Evolutionary conservation across 768 basidiomycete genomes (phyloP).

Genomic region (Nidularia pulvinata): DNA sequence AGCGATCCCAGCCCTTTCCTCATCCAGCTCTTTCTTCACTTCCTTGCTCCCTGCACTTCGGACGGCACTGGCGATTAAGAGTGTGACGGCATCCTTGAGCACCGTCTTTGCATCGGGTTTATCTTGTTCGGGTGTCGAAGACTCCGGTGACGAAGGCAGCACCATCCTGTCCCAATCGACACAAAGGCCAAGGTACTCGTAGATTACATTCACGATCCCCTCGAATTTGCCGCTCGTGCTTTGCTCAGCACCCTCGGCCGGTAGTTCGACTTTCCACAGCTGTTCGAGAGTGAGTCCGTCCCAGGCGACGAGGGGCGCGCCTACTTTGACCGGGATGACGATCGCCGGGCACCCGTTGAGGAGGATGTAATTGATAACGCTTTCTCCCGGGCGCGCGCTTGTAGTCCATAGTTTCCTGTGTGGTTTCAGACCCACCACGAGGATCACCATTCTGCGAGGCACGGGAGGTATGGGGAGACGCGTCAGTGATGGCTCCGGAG

Average conservation of each 20-base stretch:
- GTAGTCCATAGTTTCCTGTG: conserved; percentile 61
- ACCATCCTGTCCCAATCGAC: conserved; percentile 59
- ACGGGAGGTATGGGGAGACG: conserved; percentile 34
- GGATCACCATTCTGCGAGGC: conserved; percentile 56
- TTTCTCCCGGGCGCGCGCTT: conserved; percentile 58
- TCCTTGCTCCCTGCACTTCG: conserved; percentile 51
- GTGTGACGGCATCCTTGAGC: conserved; percentile 43
- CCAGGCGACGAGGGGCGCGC: conserved; percentile 67
- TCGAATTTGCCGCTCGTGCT: conserved; percentile 38
- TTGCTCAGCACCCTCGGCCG: conserved; percentile 25
- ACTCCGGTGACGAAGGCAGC: conserved; percentile 12
- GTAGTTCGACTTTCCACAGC: conserved; percentile 51
- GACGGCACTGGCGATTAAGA: conserved; percentile 56
- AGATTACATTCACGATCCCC: conserved; percentile 53
- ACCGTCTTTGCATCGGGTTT: conserved; percentile 23
- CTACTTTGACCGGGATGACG: conserved; percentile 57
- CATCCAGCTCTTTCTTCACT: conserved; percentile 55
- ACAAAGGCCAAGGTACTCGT: conserved; percentile 61
- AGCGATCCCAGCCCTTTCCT: conserved; percentile 58
- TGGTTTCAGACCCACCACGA: conserved; percentile 59
- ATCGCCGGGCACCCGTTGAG: conserved; percentile 62
- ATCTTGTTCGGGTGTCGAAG: conserved; percentile 11
- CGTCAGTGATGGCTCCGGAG: conserved; percentile 45
- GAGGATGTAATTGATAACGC: conserved; percentile 61
- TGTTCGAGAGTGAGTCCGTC: conserved; percentile 57